Percentiles rank a stretch among this genome's conserved stretches.
phyloP scores from a whole-genome alignment of 2,329 filamentous ascomycete genomes.

The Xylaria sp. region DNA sequence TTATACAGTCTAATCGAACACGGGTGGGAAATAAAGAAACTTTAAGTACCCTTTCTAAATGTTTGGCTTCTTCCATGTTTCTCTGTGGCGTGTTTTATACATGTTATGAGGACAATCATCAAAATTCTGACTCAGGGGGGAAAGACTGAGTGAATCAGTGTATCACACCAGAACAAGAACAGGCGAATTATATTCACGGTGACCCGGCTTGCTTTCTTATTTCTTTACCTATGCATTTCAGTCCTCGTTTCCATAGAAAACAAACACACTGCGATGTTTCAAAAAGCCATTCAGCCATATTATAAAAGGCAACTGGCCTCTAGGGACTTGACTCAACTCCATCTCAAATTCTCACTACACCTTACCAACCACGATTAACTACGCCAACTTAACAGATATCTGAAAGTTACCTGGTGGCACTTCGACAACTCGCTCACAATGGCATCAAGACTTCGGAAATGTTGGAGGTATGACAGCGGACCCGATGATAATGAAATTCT shows the following conservation, averaged over 20 bases:
- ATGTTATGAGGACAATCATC: not conserved
- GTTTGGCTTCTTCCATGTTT: not conserved
- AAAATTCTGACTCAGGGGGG: not conserved
- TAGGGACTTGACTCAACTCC: not conserved
- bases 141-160: not conserved
- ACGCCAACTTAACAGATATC: not conserved
- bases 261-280: not conserved
- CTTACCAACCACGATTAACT: not conserved
- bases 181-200: not conserved
- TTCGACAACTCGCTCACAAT: conserved; percentile 3
- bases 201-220: not conserved
- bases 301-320: not conserved
- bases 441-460: conserved; percentile 6
- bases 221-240: not conserved
- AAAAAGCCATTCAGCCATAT: not conserved
- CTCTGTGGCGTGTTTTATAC: not conserved
- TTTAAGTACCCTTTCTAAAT: not conserved
- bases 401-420: not conserved
- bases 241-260: not conserved
- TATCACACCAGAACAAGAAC: conserved; percentile 10
- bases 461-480: conserved; percentile 13
- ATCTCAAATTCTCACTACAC: not conserved
- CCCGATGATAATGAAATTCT: not conserved
- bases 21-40: not conserved
- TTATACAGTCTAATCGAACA: too few species aligned